Evolutionary conservation across 2,329 filamentous ascomycete species (phyloP).

Genomic region (Aspergillus flavus): DNA sequence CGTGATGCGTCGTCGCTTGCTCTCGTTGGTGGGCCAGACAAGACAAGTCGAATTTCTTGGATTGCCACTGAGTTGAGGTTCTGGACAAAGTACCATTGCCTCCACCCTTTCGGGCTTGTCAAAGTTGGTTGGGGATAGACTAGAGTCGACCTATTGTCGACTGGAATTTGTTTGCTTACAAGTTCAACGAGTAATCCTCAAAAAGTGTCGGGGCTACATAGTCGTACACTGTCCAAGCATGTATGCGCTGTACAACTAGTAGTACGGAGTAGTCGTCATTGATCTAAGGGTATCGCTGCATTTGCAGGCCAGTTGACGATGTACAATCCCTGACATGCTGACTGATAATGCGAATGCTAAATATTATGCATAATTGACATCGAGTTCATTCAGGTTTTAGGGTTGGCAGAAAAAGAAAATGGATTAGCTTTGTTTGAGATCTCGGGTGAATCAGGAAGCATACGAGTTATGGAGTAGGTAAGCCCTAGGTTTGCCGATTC

Average conservation of each 20-base stretch:
- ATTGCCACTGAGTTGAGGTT: constrained; percentile 18
- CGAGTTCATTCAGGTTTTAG: background rate
- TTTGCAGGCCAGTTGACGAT: background rate
- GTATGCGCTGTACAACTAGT: background rate
- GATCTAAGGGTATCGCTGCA: constrained; percentile 2
- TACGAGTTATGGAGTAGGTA: background rate
- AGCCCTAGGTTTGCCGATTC: background rate
- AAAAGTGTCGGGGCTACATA: background rate
- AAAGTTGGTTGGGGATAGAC: background rate
- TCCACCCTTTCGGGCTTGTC: background rate
- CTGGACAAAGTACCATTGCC: constrained; percentile 1
- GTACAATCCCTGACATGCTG: background rate
- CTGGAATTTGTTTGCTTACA: background rate
- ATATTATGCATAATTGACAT: background rate
- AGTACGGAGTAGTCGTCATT: background rate
- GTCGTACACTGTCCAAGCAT: background rate
- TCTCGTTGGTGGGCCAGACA: constrained; percentile 13
- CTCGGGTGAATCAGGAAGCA: background rate
- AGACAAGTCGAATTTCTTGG: constrained; percentile 5
- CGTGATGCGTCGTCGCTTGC: constrained; percentile 12
- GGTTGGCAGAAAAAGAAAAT: background rate
- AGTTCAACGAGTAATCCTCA: background rate
- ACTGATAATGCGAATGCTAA: constrained; percentile 1
- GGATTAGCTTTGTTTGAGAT: background rate
- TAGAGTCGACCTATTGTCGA: background rate